Evolutionary conservation across 139 green algal genomes (phyloP), one percentile per base, ranked within the genome.

Genomic region (Micractinium sp.): DNA sequence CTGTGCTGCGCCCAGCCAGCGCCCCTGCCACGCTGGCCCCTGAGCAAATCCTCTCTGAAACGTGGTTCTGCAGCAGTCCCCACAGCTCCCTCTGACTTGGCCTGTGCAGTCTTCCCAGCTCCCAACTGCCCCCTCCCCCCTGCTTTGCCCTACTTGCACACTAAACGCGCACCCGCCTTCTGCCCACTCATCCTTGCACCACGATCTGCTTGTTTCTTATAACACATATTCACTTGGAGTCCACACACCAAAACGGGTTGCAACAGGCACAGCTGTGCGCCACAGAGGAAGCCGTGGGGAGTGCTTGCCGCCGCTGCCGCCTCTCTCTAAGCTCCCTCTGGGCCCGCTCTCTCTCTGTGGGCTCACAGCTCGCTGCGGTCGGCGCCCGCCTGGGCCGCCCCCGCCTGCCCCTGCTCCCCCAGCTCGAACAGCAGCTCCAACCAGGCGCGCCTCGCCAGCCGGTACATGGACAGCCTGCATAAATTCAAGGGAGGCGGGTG

Each of bases 361-460:
- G 35, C 3, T 74, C 56, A 85, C 29, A 73, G 81, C 56, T 85
- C 79, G 31, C 39, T 39, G 79, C 79, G 41, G 25, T 67, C 47
- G 36, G 2, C 79, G 25, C 19, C 47, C 36, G 41, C 31, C 79
- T 67, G 41, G 29, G 3, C 81, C 20, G 18, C n/a, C 18, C 16
- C 56, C n/a, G 81, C n/a, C 35, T 38, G 36, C 53, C 53, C 81
- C 19, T 18, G 31, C 41, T 61, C 61, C 12, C 82, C 89, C 69
- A 91, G 81, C 80, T 85, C 73, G 29, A 80, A 80, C 71, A 89
- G 69, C 35, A 89, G 71, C 47, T 77, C 27, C 76, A 85, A 76
- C 75, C 74, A 89, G 27, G 77, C 86, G 25, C 67, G n/a, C 61
- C 77, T 77, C 0, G 60, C 56, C 76, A 84, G 73, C 9, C 80